These are phyloP conservation scores for Penicillium sp. DNA, from an alignment of 2,329 filamentous ascomycete genomes.

Conservation along the genomic window DNA sequence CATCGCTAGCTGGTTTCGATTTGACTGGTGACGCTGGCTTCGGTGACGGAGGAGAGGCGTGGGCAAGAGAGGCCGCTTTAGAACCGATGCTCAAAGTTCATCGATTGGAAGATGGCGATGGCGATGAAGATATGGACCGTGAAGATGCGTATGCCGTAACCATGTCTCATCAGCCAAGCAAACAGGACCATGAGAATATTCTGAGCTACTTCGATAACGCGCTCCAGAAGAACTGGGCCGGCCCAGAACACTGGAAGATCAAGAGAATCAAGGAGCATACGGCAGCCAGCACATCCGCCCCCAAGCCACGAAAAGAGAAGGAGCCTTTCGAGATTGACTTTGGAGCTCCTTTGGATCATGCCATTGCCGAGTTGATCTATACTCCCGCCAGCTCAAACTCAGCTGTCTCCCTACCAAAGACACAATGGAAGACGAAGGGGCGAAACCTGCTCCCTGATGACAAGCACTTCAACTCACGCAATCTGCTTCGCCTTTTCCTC, in stretches of 20 bases:
- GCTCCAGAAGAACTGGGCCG: constrained; percentile 94
- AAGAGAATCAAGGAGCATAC: constrained; percentile 82
- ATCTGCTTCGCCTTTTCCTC: constrained; percentile 84
- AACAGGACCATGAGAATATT: constrained; percentile 82
- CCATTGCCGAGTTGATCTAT: constrained; percentile 74
- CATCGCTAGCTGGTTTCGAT: constrained; percentile 68
- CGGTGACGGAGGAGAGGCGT: constrained; percentile 92
- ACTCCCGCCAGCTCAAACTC: constrained; percentile 78
- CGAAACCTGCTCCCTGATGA: constrained; percentile 93
- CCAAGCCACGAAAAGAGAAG: constrained; percentile 83
- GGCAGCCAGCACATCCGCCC: constrained; percentile 48
- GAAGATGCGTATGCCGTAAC: constrained; percentile 76
- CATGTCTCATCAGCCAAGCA: constrained; percentile 69
- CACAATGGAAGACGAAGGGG: constrained; percentile 92
- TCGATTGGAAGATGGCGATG: constrained; percentile 51
- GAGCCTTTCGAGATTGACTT: constrained; percentile 97
- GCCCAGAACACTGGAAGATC: constrained; percentile 98
- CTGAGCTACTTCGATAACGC: constrained; percentile 98
- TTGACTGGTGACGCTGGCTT: constrained; percentile 74
- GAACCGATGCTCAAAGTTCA: constrained; percentile 85
- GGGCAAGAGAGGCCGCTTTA: constrained; percentile 85
- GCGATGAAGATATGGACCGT: constrained; percentile 59
- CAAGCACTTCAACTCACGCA: constrained; percentile 95
- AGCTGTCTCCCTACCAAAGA: constrained; percentile 82
- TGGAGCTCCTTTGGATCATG: constrained; percentile 67